A percentile compares a stretch with the other conserved stretches of the same genome.
These are phyloP conservation scores for Clonostachys solani DNA, from an alignment of 2,329 filamentous ascomycete species.

Conservation along the genomic window DNA sequence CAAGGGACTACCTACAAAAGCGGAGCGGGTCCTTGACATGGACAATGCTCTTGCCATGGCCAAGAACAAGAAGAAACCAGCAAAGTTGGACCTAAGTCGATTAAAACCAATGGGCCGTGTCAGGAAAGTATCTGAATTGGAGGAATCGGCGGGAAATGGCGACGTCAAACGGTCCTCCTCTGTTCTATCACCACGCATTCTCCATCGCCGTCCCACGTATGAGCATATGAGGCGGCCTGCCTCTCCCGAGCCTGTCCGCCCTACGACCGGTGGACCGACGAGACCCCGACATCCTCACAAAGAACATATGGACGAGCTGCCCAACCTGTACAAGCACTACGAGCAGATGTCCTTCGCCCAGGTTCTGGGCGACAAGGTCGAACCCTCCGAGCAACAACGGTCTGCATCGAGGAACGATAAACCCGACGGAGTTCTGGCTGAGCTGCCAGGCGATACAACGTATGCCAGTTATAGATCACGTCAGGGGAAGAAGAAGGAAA, in stretches of 20 bases:
- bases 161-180: constrained; percentile 36
- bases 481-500: neutral
- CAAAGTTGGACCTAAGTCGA: constrained; percentile 43
- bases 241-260: constrained; percentile 3
- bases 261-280: neutral
- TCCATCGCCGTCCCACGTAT: constrained; percentile 28
- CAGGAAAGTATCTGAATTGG: constrained; percentile 21
- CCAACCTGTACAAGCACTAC: constrained; percentile 53
- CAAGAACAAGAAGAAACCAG: constrained; percentile 34
- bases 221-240: constrained; percentile 20
- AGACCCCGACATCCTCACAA: constrained; percentile 5
- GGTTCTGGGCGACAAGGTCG: constrained; percentile 16
- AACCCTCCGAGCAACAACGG: neutral
- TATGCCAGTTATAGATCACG: neutral
- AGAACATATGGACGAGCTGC: constrained; percentile 28
- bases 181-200: constrained; percentile 27
- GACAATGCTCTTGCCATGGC: constrained; percentile 20
- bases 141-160: constrained; percentile 25
- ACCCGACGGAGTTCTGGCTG: neutral
- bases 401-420: neutral
- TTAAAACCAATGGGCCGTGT: constrained; percentile 27
- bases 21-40: constrained; percentile 39
- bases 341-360: constrained; percentile 50
- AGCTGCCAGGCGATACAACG: neutral
- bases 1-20: constrained; percentile 46